A percentile compares a stretch with the other conserved stretches of the same genome.
These are phyloP conservation scores for Mucor indicus DNA, from an alignment of 371 early-diverging fungal genomes.

Conservation along the genomic window DNA sequence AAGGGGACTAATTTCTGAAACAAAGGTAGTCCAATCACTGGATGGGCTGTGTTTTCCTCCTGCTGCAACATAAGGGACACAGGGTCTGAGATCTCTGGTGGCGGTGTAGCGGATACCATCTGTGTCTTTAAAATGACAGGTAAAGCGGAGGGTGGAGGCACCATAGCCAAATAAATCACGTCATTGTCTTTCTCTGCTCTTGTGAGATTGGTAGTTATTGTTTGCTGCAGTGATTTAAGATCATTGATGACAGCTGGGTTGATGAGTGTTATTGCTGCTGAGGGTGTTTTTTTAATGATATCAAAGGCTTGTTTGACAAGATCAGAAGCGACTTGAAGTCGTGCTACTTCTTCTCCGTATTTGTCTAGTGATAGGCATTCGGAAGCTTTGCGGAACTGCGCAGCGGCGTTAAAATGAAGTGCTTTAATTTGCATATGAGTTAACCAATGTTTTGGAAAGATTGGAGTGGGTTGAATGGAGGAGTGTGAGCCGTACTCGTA, in stretches of 20 bases:
- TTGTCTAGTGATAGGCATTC: conserved; percentile 71
- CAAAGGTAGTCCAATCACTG: conserved; percentile 71
- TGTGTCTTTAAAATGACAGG: conserved; percentile 59
- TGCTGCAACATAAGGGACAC: conserved; percentile 48
- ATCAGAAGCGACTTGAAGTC: conserved; percentile 61
- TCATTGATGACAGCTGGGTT: conserved; percentile 35
- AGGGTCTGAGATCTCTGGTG: conserved; percentile 37
- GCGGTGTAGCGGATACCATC: conserved; percentile 64
- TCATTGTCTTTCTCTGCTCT: conserved; percentile 90
- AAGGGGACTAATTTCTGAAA: conserved; percentile 85
- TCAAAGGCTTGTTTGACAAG: conserved; percentile 38
- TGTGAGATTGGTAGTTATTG: conserved; percentile 56
- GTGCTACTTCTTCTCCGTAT: conserved; percentile 87
- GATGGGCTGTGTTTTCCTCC: conserved; percentile 35
- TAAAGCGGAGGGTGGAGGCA: conserved; percentile 65
- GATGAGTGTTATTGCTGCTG: neutral
- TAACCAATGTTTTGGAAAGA: conserved; percentile 55
- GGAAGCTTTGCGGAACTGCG: conserved; percentile 74
- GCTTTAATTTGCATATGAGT: conserved; percentile 70
- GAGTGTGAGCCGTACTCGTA: conserved; percentile 60
- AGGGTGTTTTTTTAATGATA: neutral
- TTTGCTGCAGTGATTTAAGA: conserved; percentile 51
- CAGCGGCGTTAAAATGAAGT: conserved; percentile 70
- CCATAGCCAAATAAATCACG: conserved; percentile 76
- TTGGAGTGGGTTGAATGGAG: conserved; percentile 48